phyloP scores from a whole-genome alignment of 2,329 filamentous ascomycete genomes.

The Cercospora nicotianae region DNA sequence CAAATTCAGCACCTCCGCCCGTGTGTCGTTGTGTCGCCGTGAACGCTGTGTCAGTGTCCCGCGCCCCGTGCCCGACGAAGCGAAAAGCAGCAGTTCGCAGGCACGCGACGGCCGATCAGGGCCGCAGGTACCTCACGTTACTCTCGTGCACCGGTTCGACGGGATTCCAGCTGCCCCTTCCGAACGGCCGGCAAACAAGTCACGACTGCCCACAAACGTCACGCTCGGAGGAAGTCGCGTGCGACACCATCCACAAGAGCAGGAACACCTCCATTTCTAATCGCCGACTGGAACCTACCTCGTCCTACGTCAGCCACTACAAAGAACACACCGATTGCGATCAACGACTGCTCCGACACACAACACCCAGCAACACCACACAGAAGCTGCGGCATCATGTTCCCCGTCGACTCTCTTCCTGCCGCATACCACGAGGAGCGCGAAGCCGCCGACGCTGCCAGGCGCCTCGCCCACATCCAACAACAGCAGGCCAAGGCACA shows the following conservation, averaged over 20 bases:
- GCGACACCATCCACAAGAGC: not conserved
- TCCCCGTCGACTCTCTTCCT: conserved; percentile 37
- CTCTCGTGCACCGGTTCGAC: conserved; percentile 1
- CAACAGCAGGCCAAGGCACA: conserved; percentile 27
- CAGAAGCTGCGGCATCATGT: conserved; percentile 30
- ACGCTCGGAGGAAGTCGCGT: conserved; percentile 5
- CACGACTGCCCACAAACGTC: not conserved
- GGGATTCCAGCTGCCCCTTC: conserved; percentile 2
- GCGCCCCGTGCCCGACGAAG: not conserved
- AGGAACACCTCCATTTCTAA: not conserved
- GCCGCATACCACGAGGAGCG: conserved; percentile 39
- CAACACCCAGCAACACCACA: not conserved
- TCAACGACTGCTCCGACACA: not conserved
- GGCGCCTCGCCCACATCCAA: conserved; percentile 27
- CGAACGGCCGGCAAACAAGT: conserved; percentile 5
- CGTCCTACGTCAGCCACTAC: not conserved
- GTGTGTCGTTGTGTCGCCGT: not conserved
- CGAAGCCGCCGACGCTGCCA: conserved; percentile 29
- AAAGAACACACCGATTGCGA: not conserved
- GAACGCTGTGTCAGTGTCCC: not conserved
- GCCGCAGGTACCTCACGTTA: not conserved
- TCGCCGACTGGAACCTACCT: not conserved
- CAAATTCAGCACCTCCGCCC: not conserved
- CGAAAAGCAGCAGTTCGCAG: not conserved
- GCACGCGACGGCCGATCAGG: not conserved